Base-by-base conservation (phyloP, 2,329 filamentous ascomycete genomes). In the Ophiocordyceps camponoti-floridani region DNA sequence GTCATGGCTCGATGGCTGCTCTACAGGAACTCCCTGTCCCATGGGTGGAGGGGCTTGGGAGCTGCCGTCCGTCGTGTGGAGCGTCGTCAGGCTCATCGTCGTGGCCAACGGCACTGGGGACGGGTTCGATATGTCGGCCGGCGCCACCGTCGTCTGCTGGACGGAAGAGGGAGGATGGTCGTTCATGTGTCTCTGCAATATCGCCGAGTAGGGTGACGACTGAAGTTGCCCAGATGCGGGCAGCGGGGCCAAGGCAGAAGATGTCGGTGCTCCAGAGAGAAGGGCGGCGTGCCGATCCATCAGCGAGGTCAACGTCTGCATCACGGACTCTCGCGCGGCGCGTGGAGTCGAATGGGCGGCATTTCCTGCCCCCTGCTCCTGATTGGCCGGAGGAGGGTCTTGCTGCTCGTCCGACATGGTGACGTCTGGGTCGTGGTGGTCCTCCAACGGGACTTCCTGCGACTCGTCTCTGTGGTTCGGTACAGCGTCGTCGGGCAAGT, bases 121-220 rank as follows among this genome's bases (percentile, higher is more conserved):
- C 4, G 54, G 54, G 35, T 54, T 56, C 38, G 54, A 61, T 13
- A 66, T 60, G 35, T 61, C 62, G 16, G 63, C 61, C 5, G 62
- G 57, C n/a, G 62, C 62, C 23, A 66, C 51, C 2, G 63, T 64
- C 11, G 52, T 48, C n/a, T 53, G 54, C 3, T 56, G 51, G 2
- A 53, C 27, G 14, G 16, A 55, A 23, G 23, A 23, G 23, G 23
- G 23, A 23, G 23, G 23, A 30, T 30, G 2, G 2, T 12, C 28
- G 8, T 30, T 9, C 9, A 30, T 4, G 3, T 3, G 4, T 30
- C 28, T 30, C 28, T 12, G 28, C 28, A 30, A 12, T 12, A 9
- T 30, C 28, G 7, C 9, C 28, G 8, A 12, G 12, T 30, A 30
- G 28, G 28, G 28, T 7, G 28, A 30, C 28, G 28, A 12, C 28